Conservation (phyloP, 2,329 filamentous ascomycete genomes). For the Didymella glomerata region DNA sequence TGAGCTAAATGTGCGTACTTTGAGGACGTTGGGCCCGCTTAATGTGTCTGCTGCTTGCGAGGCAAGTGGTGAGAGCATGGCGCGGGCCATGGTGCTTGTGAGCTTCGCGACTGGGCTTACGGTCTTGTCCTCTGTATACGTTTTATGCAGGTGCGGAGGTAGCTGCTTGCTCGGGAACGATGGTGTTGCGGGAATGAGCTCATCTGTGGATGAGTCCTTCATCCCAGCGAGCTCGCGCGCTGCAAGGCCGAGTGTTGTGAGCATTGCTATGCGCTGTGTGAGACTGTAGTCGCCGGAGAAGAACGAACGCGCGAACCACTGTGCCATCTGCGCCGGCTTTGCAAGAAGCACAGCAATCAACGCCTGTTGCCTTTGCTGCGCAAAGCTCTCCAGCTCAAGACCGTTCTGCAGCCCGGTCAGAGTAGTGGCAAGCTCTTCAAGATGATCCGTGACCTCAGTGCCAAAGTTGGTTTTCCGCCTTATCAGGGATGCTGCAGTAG, state of each 20-base stretch:
- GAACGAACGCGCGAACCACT: slow-evolving; percentile 83
- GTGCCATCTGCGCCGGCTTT: slow-evolving; percentile 78
- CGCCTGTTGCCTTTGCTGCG: slow-evolving; percentile 76
- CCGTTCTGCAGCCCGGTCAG: slow-evolving; percentile 85
- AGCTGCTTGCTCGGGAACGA: slow-evolving; percentile 84
- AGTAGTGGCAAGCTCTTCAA: slow-evolving; percentile 78
- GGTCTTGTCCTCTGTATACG: slow-evolving; percentile 64
- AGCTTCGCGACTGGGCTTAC: slow-evolving; percentile 72
- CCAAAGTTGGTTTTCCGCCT: slow-evolving; percentile 89
- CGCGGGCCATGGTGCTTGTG: slow-evolving; percentile 70
- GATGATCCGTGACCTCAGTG: slow-evolving; percentile 84
- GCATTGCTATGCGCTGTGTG: slow-evolving; percentile 80
- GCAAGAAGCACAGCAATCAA: slow-evolving; percentile 84
- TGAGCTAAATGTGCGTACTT: slow-evolving; percentile 87
- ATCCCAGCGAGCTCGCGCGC: slow-evolving; percentile 86
- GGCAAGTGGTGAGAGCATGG: slow-evolving; percentile 82
- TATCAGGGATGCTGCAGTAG: slow-evolving; percentile 80
- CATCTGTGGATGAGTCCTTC: slow-evolving; percentile 62
- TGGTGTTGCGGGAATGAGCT: slow-evolving; percentile 48
- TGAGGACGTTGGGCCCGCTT: slow-evolving; percentile 83
- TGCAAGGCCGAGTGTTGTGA: slow-evolving; percentile 82
- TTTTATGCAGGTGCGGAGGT: slow-evolving; percentile 74
- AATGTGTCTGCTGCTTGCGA: slow-evolving; percentile 80
- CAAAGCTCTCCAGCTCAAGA: slow-evolving; percentile 77
- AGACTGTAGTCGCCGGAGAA: slow-evolving; percentile 94